Evolutionary conservation across 1,139 yeast genomes (phyloP).

Genomic region (Blastobotrys aristatus): DNA sequence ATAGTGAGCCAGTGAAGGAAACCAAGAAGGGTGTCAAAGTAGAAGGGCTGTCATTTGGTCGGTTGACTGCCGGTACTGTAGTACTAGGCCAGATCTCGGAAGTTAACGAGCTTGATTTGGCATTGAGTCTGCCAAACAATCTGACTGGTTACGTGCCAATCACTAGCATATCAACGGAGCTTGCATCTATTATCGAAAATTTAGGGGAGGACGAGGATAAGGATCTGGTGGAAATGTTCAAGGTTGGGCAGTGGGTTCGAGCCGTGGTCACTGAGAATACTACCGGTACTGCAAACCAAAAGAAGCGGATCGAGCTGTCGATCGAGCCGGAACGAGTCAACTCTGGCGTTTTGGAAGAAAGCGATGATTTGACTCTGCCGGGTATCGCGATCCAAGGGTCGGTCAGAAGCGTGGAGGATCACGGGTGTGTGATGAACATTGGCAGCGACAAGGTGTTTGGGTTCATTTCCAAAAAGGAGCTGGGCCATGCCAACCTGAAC

Average conservation of each 20-base stretch:
- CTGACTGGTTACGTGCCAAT: constrained; percentile 76
- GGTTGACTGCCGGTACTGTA: constrained; percentile 61
- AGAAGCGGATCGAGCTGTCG: constrained; percentile 64
- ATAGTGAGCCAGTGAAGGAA: constrained; percentile 14
- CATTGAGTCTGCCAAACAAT: constrained; percentile 75
- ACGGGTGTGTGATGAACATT: constrained; percentile 72
- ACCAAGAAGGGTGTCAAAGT: constrained; percentile 35
- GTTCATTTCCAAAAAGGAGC: constrained; percentile 70
- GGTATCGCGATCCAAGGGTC: constrained; percentile 72
- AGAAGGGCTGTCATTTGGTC: constrained; percentile 58
- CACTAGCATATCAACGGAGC: constrained; percentile 54
- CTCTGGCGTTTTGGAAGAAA: constrained; percentile 51
- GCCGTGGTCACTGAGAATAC: constrained; percentile 56
- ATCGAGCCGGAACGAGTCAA: constrained; percentile 75
- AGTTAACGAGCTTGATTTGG: constrained; percentile 58
- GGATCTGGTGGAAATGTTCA: constrained; percentile 43
- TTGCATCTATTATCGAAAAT: constrained; percentile 34
- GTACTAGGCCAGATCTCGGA: constrained; percentile 71
- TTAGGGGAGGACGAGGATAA: constrained; percentile 38
- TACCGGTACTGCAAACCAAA: constrained; percentile 28
- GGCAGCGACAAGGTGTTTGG: constrained; percentile 60
- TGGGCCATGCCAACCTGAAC: constrained; percentile 31
- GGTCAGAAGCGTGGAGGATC: constrained; percentile 80
- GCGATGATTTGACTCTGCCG: constrained; percentile 54
- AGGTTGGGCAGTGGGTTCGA: constrained; percentile 79